These are phyloP conservation scores for Picochlorum sp. DNA, from an alignment of 139 green algal genomes.

Conservation along the genomic window DNA sequence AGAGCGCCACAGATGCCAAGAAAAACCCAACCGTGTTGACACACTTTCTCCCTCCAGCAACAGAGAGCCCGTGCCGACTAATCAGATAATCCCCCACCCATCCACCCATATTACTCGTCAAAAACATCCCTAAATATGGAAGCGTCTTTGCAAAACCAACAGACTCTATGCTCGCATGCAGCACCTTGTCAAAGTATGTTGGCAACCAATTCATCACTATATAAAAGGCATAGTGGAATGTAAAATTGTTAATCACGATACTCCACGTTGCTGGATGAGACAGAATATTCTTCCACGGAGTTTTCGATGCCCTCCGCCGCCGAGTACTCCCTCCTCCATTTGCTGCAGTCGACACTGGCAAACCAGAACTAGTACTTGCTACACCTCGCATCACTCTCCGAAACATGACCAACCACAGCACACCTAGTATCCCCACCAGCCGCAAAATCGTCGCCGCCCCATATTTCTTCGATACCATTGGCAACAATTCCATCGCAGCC, in stretches of 20 bases:
- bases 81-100: slow-evolving; percentile 84
- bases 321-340: neutral
- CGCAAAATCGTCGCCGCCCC: slow-evolving; percentile 57
- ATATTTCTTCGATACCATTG: slow-evolving; percentile 41
- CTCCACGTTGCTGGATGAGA: slow-evolving; percentile 73
- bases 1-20: slow-evolving; percentile 39
- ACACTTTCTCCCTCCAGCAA: slow-evolving; percentile 66
- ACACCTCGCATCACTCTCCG: slow-evolving; percentile 22
- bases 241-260: slow-evolving; percentile 97
- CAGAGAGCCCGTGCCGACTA: slow-evolving; percentile 17
- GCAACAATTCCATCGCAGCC: slow-evolving; percentile 78
- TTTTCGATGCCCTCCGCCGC: slow-evolving; percentile 10
- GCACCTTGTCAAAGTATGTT: slow-evolving; percentile 89
- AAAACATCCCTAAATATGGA: slow-evolving; percentile 95
- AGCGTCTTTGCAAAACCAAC: slow-evolving; percentile 72
- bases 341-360: slow-evolving; percentile 8
- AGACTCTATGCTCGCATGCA: slow-evolving; percentile 57
- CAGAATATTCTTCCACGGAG: slow-evolving; percentile 65
- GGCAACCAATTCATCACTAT: slow-evolving; percentile 99
- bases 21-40: slow-evolving; percentile 80
- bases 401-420: slow-evolving; percentile 75
- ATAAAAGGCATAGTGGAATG: slow-evolving; percentile 98
- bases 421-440: slow-evolving; percentile 58
- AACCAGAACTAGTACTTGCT: neutral
- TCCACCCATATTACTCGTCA: slow-evolving; percentile 65